Conservation (phyloP, 306 rosid genomes). For the Casuarina glauca region DNA sequence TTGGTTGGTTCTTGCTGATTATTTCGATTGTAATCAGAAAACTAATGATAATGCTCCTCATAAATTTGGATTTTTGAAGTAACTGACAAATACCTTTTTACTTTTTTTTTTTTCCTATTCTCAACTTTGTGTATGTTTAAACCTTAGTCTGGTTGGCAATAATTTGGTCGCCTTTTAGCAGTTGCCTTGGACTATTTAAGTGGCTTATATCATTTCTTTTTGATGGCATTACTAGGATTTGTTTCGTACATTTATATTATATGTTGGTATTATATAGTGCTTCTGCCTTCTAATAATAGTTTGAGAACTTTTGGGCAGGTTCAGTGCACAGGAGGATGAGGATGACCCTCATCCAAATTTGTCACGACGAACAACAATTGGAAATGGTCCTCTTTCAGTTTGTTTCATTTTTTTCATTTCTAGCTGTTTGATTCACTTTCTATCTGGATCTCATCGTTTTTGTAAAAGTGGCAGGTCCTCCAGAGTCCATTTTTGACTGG, state of each 20-base stretch:
- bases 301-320: constrained; percentile 43
- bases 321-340: constrained; percentile 97
- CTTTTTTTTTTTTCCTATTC: not conserved
- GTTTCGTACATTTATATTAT: constrained; percentile 7
- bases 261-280: not conserved
- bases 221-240: constrained; percentile 20
- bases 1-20: not conserved
- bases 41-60: not conserved
- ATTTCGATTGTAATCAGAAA: not conserved
- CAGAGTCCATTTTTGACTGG: constrained; percentile 86
- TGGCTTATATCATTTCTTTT: constrained; percentile 19
- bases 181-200: constrained; percentile 19
- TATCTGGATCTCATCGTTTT: constrained; percentile 22
- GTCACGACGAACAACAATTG: constrained; percentile 85
- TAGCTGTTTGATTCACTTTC: constrained; percentile 24
- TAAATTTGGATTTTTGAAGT: not conserved
- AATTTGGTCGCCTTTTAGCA: not conserved
- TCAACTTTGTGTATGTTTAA: not conserved
- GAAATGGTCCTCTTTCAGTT: constrained; percentile 65
- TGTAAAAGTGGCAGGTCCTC: constrained; percentile 71
- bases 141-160: not conserved
- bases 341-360: constrained; percentile 77
- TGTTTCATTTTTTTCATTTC: constrained; percentile 21
- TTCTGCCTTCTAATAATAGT: constrained; percentile 15
- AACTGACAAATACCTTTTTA: not conserved